Percentiles rank a stretch among this genome's conserved stretches.
Evolutionary conservation across 495 filamentous ascomycete genomes (phyloP).

Genomic region (Baudoinia panamericana): DNA sequence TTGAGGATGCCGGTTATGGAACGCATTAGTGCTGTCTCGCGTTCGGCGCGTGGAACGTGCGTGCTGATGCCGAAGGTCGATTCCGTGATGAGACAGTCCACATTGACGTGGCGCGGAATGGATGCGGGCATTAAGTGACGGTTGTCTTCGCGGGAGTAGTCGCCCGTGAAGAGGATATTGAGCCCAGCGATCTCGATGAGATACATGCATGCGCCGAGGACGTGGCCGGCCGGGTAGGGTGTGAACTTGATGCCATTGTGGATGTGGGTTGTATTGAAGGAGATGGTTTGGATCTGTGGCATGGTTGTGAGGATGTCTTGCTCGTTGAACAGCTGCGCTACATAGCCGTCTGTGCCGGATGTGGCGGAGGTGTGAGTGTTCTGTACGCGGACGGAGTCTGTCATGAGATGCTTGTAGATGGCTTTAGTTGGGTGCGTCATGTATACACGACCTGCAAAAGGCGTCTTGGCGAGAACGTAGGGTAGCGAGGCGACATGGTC

Average conservation of each 20-base stretch:
- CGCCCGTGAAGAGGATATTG: slow-evolving; percentile 92
- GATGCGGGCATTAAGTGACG: slow-evolving; percentile 85
- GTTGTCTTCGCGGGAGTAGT: slow-evolving; percentile 90
- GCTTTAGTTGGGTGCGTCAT: slow-evolving; percentile 99
- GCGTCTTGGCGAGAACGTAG: slow-evolving; percentile 94
- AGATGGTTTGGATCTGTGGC: slow-evolving; percentile 86
- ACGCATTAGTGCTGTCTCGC: slow-evolving; percentile 89
- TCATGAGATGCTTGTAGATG: slow-evolving; percentile 98
- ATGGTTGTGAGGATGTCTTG: slow-evolving; percentile 88
- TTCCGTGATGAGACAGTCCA: slow-evolving; percentile 94
- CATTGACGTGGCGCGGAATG: slow-evolving; percentile 69
- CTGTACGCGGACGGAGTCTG: slow-evolving; percentile 84
- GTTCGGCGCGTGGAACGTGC: slow-evolving; percentile 74
- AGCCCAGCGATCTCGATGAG: slow-evolving; percentile 89
- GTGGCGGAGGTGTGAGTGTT: slow-evolving; percentile 64
- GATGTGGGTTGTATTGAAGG: slow-evolving; percentile 94
- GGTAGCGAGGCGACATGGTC: slow-evolving; percentile 94
- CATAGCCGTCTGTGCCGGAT: slow-evolving; percentile 28
- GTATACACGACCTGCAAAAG: slow-evolving; percentile 90
- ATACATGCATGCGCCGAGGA: slow-evolving; percentile 97
- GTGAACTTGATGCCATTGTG: slow-evolving; percentile 94
- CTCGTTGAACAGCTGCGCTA: slow-evolving; percentile 68
- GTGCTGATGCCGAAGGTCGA: slow-evolving; percentile 90
- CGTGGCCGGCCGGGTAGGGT: slow-evolving; percentile 90
- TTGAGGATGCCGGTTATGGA: slow-evolving; percentile 79